phyloP scores from a whole-genome alignment of 2,329 filamentous ascomycete species.

The Fusarium penzigii region DNA sequence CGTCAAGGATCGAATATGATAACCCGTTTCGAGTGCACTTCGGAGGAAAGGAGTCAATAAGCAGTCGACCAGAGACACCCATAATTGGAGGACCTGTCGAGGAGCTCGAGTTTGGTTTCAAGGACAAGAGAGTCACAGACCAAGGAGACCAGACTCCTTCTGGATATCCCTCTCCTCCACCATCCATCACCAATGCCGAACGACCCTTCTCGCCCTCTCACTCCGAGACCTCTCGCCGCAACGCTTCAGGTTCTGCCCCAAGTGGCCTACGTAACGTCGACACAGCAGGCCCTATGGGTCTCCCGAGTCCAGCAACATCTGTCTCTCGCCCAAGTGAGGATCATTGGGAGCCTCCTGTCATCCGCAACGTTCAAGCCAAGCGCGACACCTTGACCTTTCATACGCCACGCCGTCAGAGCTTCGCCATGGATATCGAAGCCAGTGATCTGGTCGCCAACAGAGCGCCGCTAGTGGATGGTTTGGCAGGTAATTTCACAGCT shows the following conservation, averaged over 20 bases:
- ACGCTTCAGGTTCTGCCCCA: constrained; percentile 19
- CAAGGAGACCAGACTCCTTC: constrained; percentile 10
- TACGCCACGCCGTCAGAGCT: constrained; percentile 47
- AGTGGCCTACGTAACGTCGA: constrained; percentile 31
- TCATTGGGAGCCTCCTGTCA: constrained; percentile 41
- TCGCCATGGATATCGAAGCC: constrained; percentile 49
- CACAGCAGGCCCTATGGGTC: constrained; percentile 31
- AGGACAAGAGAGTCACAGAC: constrained; percentile 7
- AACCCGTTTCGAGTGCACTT: constrained; percentile 53
- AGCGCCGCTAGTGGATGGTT: constrained; percentile 33
- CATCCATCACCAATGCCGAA: constrained; percentile 36
- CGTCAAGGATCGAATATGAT: constrained; percentile 41
- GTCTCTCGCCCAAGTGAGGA: constrained; percentile 43
- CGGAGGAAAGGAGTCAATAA: constrained; percentile 29
- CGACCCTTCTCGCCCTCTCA: constrained; percentile 24
- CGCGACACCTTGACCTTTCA: constrained; percentile 52
- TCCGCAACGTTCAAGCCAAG: constrained; percentile 50
- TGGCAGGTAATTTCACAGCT: constrained; percentile 39
- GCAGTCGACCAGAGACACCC: constrained; percentile 28
- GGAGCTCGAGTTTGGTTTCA: constrained; percentile 41
- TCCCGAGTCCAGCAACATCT: constrained; percentile 47
- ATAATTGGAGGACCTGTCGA: constrained; percentile 34
- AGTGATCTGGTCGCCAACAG: constrained; percentile 15
- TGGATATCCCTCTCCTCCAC: constrained; percentile 41
- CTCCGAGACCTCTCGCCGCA: constrained; percentile 23